Percentiles rank a stretch among this genome's conserved stretches.
Evolutionary conservation across 257 asterid genomes (phyloP).

Genomic region (Solanum appendiculatum): DNA sequence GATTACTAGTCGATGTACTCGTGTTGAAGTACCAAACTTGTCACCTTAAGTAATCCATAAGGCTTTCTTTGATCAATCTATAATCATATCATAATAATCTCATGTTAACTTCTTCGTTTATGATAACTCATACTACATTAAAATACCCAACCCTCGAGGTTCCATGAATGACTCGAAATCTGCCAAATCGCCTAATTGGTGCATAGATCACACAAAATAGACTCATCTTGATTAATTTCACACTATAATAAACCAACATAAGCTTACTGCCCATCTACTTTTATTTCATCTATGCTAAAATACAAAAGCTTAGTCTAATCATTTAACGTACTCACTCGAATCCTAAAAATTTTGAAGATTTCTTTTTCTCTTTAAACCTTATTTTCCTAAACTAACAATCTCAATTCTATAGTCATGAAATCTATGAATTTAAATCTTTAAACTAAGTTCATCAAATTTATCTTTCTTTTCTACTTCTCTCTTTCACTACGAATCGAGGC

Average conservation of each 20-base stretch:
- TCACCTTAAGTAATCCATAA: too few species aligned
- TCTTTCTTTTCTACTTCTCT: too few species aligned
- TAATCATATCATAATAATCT: too few species aligned
- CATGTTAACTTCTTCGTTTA: background rate
- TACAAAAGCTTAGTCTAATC: background rate
- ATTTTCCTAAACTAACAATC: too few species aligned
- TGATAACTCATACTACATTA: too few species aligned
- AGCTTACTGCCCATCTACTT: background rate
- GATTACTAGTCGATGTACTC: too few species aligned
- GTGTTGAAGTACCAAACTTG: too few species aligned
- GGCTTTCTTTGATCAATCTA: too few species aligned
- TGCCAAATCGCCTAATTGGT: background rate
- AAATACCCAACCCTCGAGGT: background rate
- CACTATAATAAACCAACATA: background rate
- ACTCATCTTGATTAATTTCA: background rate
- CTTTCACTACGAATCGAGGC: too few species aligned
- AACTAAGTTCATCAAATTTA: too few species aligned
- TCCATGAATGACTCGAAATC: background rate
- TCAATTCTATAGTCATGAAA: too few species aligned
- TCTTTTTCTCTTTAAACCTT: background rate
- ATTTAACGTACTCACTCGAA: background rate
- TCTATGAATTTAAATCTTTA: too few species aligned
- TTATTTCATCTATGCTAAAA: background rate
- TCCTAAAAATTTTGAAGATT: background rate
- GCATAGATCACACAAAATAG: background rate